phyloP scores from a whole-genome alignment of 1,284 basidiomycete genomes.

The Fomes fomentarius region DNA sequence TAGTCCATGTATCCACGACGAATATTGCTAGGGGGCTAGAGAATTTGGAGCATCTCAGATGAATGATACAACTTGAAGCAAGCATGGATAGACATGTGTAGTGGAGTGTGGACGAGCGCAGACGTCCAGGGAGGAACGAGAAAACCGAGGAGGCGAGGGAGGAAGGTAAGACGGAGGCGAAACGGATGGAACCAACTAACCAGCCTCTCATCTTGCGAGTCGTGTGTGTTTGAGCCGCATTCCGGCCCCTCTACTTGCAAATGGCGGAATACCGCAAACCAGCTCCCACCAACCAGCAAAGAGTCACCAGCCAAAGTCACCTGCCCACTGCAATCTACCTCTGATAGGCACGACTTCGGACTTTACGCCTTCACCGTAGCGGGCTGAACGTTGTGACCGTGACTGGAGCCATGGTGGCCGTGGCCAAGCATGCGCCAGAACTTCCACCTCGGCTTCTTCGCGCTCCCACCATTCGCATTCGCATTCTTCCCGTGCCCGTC shows the following conservation, averaged over 20 bases:
- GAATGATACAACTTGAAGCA: not conserved
- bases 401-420: not conserved
- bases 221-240: too few relatives aligned
- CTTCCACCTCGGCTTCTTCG: conserved; percentile 26
- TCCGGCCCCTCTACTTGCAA: too few relatives aligned
- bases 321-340: not conserved
- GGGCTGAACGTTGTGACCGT: conserved; percentile 3
- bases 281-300: too few relatives aligned
- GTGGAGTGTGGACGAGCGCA: too few relatives aligned
- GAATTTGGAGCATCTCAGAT: too few relatives aligned
- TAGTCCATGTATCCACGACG: too few relatives aligned
- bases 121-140: too few relatives aligned
- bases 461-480: conserved; percentile 8
- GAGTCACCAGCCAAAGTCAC: too few relatives aligned
- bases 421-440: conserved; percentile 25
- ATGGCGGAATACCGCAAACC: too few relatives aligned
- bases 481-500: not conserved
- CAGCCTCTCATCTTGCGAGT: not conserved
- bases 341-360: not conserved
- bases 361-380: conserved; percentile 12
- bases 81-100: too few relatives aligned
- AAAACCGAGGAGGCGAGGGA: too few relatives aligned
- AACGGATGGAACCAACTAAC: not conserved
- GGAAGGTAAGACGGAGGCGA: not conserved
- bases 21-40: too few relatives aligned